Evolutionary conservation across 2,329 filamentous ascomycete genomes (phyloP).

Genomic region (Venturia oleaginea): DNA sequence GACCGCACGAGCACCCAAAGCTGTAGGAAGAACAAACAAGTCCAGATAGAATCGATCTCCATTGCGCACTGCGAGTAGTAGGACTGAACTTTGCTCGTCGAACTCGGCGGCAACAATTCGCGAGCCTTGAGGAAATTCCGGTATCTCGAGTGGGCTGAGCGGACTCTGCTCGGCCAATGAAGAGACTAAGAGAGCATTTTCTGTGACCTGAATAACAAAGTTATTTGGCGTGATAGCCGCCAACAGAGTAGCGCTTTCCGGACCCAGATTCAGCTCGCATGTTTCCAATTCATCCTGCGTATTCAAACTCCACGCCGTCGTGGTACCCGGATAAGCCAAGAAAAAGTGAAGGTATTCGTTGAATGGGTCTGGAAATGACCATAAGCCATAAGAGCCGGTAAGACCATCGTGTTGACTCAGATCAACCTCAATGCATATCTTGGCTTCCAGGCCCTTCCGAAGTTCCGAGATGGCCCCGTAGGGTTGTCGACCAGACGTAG

Average conservation of each 20-base stretch:
- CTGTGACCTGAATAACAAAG: not conserved
- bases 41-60: not conserved
- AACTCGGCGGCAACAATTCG: not conserved
- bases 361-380: slow-evolving; percentile 2
- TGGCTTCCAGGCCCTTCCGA: slow-evolving; percentile 32
- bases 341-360: slow-evolving; percentile 2
- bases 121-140: not conserved
- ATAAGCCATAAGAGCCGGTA: slow-evolving; percentile 23
- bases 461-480: slow-evolving; percentile 37
- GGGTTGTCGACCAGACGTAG: slow-evolving; percentile 32
- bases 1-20: not conserved
- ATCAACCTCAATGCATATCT: slow-evolving; percentile 19
- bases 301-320: not conserved
- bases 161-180: not conserved
- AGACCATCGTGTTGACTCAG: slow-evolving; percentile 22
- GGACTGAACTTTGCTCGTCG: not conserved
- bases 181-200: not conserved
- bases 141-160: not conserved
- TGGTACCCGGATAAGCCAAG: slow-evolving; percentile 11
- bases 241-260: not conserved
- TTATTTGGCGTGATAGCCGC: not conserved
- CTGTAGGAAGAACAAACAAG: not conserved
- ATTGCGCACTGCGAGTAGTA: not conserved
- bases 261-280: not conserved
- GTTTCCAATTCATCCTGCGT: not conserved